Base-by-base conservation (phyloP, 148 eudicot genomes). In the Euryodendron excelsum region DNA sequence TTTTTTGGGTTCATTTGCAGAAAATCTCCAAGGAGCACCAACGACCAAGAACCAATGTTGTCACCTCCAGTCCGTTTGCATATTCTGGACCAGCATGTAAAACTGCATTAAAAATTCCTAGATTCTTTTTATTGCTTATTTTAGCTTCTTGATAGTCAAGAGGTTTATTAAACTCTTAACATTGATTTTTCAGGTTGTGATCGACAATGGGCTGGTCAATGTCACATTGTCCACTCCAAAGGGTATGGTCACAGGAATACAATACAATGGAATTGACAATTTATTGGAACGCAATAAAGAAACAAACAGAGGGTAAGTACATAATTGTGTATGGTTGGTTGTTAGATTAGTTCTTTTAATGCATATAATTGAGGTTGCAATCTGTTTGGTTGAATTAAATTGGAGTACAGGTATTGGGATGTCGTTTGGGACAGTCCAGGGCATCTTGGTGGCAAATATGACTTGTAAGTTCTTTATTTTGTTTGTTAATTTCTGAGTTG, bases 391-490 rank as follows among this genome's bases (percentile, higher is more conserved):
- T 53, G 44, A 60, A 59, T 21, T 60, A 8, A 23, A 21, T 18
- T 30, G 34, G 37, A 33, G 7, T 58, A 45, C 76, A 87, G 90
- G 75, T 91, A 91, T 56, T 91, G 91, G 92, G 94, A 91, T 73
- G 78, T 90, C 25, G 86, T 82, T 67, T 83, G 84, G 77, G 77
- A 34, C 13, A 62, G 36, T 59, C 77, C 76, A 11, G 76, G 18
- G 44, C 50, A 77, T 58, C 74, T 34, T 9, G 79, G 45, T 63
- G 87, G 77, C 4, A 37, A 72, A 53, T 59, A 75, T 77, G 87
- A 83, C 78, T 47, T 48, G 90, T 87, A 83, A 53, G 27, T 50
- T 37, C 30, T 37, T 9, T 4, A 10, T 47, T 30, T 8, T 8
- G 48, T 62, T n/a, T n/a, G n/a, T n/a, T 37, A 14, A 11, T 60